Evolutionary conservation across 148 eudicot species (phyloP), one percentile per base, ranked within the genome.

Genomic region (Camellia granthamiana): DNA sequence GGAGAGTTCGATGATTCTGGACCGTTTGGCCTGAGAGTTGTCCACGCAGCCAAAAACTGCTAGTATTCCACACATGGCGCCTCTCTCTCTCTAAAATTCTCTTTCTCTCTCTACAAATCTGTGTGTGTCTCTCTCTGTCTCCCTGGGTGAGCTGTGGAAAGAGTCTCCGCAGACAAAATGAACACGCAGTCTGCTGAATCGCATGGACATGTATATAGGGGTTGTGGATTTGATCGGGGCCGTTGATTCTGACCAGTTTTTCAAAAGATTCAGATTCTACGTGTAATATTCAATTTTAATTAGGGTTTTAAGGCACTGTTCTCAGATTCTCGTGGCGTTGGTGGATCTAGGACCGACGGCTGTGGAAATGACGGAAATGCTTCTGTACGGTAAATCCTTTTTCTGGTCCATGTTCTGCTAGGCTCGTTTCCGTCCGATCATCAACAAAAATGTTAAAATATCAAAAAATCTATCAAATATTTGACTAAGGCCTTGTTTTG

Each of bases 1-100:
- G 12, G 98, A 95, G 18, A 95, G 97, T 73, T 95, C 98, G 81
- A 95, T 95, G 82, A 95, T 90, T 80, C 97, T 80, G 52, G 98
- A 84, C 46, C 98, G 82, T 78, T 88, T 93, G 58, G 89, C 83
- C 64, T 90, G 97, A 49, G 97, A 89, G 86, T 82, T 85, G 67
- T 91, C 98, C 10, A 90, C 86, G 75, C 94, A 88, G n/a, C 97
- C 98, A 66, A 95, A 85, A 38, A 93, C 97, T 2, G 97, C 98
- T 0, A 95, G 94, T 73, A 95, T 95, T 68, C 98, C 98, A 82
- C 98, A 95, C 98, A 95, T 95, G 77, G 85, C 83, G 77, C 41
- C 82, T 56, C 81, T 63, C n/a, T 65, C 82, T 73, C 66, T 8
- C 23, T 9, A 11, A 38, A 69, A 58, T 23, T 30, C 75, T 77